Evolutionary conservation across 2,329 filamentous ascomycete species (phyloP).

Genomic region (Colletotrichum sp.): DNA sequence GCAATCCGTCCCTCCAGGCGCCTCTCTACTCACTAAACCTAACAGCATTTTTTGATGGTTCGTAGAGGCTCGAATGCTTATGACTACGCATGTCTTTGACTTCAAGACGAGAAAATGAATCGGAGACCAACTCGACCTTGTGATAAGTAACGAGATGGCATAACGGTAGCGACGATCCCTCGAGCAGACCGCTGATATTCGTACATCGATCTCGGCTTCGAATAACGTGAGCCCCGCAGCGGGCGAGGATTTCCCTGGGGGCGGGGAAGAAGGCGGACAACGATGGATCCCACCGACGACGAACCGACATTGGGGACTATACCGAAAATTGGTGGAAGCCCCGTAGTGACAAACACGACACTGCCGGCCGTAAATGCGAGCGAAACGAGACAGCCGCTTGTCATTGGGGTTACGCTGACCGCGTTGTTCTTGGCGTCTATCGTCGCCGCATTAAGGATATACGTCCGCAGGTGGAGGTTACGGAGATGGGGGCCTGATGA

Average conservation of each 20-base stretch:
- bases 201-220: neutral
- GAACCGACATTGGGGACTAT: neutral
- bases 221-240: neutral
- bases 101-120: neutral
- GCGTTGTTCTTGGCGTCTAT: neutral
- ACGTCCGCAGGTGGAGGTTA: neutral
- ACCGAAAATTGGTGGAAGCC: neutral
- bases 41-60: neutral
- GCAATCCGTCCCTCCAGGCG: neutral
- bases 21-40: neutral
- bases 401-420: neutral
- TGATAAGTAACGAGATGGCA: neutral
- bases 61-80: neutral
- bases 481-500: conserved; percentile 11
- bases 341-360: neutral
- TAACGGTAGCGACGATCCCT: neutral
- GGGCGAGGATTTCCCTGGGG: neutral
- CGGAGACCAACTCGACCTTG: neutral
- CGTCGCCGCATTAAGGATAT: neutral
- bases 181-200: neutral
- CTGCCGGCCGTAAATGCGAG: neutral
- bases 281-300: neutral
- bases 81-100: neutral
- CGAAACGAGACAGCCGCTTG: neutral
- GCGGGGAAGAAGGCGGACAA: neutral